Conservation (phyloP, 2,329 filamentous ascomycete species). For the Colletotrichum ledebouriae region DNA sequence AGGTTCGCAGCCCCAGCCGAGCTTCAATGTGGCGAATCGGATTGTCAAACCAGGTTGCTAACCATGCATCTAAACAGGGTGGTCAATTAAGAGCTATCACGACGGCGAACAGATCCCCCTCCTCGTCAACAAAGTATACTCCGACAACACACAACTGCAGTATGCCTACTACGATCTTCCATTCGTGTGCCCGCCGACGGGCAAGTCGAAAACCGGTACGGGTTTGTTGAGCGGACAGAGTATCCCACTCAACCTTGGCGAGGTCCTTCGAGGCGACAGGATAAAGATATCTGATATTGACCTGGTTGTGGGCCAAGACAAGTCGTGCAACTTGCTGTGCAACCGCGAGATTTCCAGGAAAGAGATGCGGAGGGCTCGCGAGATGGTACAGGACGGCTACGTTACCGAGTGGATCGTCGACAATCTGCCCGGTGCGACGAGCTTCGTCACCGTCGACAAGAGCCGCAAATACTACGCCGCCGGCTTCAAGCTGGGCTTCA, state of each 20-base stretch:
- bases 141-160: constrained; percentile 89
- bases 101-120: constrained; percentile 83
- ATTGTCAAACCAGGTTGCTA: not conserved
- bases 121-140: constrained; percentile 94
- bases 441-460: constrained; percentile 89
- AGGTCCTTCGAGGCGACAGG: constrained; percentile 88
- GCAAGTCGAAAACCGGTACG: constrained; percentile 73
- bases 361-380: constrained; percentile 75
- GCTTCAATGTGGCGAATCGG: constrained; percentile 7
- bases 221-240: constrained; percentile 81
- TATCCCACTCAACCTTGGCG: constrained; percentile 85
- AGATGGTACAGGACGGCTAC: constrained; percentile 83
- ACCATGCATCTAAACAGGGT: constrained; percentile 64
- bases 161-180: constrained; percentile 92
- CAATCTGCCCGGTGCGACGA: constrained; percentile 89
- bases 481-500: constrained; percentile 89
- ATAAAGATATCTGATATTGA: constrained; percentile 89
- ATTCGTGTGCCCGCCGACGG: constrained; percentile 86
- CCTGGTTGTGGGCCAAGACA: constrained; percentile 81
- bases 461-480: constrained; percentile 88
- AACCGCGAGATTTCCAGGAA: constrained; percentile 73
- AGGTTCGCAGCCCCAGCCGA: constrained; percentile 65
- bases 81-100: constrained; percentile 84
- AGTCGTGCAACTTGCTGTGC: constrained; percentile 80
- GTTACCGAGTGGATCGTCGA: constrained; percentile 96